Percentiles rank a stretch among this genome's conserved stretches.
Conservation (phyloP, 2,329 filamentous ascomycete species). For the Aureobasidium musti region DNA sequence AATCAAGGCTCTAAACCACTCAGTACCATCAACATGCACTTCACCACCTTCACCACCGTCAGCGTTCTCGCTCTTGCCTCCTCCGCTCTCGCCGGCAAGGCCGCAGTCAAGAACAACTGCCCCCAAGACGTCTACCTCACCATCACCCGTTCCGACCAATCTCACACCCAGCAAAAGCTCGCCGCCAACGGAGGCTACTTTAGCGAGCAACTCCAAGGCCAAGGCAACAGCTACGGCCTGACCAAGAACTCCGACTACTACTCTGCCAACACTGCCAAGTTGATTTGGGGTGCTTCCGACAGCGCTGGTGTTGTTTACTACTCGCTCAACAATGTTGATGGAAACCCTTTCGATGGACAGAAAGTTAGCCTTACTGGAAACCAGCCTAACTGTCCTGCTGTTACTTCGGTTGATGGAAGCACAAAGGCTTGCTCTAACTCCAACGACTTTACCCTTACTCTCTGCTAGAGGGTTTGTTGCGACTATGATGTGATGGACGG, state of each 20-base stretch:
- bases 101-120: conserved; percentile 39
- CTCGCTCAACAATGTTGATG: conserved; percentile 36
- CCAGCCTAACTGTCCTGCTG: conserved; percentile 20
- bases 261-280: conserved; percentile 34
- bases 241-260: conserved; percentile 37
- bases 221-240: conserved; percentile 40
- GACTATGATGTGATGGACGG: not conserved
- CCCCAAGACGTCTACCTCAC: conserved; percentile 35
- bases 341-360: conserved; percentile 36
- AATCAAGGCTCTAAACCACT: not conserved
- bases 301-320: conserved; percentile 36
- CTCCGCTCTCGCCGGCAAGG: conserved; percentile 31
- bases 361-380: conserved; percentile 32
- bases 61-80: conserved; percentile 32
- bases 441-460: conserved; percentile 29
- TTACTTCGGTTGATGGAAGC: not conserved
- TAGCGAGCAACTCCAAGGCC: conserved; percentile 34
- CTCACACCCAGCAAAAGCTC: conserved; percentile 30
- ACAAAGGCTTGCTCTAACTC: conserved; percentile 29
- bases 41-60: conserved; percentile 30
- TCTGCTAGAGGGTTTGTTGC: conserved; percentile 10
- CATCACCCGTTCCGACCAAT: conserved; percentile 35
- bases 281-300: conserved; percentile 37
- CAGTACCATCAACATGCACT: conserved; percentile 33
- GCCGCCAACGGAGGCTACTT: conserved; percentile 34